These are phyloP conservation scores for Chytriomyces hyalinus DNA, from an alignment of 192 early-diverging fungal species.

Conservation along the genomic window DNA sequence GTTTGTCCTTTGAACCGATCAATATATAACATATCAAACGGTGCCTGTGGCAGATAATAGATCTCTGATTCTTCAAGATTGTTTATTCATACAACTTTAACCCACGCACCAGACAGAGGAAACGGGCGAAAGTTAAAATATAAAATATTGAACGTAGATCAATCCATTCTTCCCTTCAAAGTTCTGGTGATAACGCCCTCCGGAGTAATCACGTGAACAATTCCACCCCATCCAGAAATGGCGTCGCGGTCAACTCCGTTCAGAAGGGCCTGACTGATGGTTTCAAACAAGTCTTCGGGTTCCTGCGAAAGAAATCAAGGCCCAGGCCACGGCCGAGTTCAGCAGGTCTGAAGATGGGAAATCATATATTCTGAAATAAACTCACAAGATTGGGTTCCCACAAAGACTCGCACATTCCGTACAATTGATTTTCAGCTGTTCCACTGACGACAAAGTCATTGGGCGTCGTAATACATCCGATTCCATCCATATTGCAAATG, in stretches of 20 bases:
- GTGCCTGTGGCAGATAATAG: no score
- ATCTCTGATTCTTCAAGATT: no score
- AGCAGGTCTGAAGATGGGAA: no score
- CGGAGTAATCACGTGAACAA: constrained; percentile 91
- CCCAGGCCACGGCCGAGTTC: no score
- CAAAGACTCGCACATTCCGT: constrained; percentile 94
- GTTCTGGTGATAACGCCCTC: constrained; percentile 85
- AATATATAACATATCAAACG: no score
- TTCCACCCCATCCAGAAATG: constrained; percentile 94
- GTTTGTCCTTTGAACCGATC: no score
- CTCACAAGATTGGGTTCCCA: constrained; percentile 96
- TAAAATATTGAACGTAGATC: constrained; percentile 7
- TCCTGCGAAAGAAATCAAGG: constrained; percentile 45
- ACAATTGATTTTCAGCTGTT: constrained; percentile 83
- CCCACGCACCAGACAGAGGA: no score
- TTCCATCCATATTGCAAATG: constrained; percentile 93
- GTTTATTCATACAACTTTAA: no score
- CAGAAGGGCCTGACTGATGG: constrained; percentile 91
- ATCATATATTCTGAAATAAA: not conserved
- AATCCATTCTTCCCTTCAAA: constrained; percentile 73
- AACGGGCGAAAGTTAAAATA: not conserved
- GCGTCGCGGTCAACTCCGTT: constrained; percentile 95
- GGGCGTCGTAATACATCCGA: constrained; percentile 92
- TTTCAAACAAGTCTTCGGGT: constrained; percentile 97
- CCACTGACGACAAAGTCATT: constrained; percentile 96